Percentiles rank a stretch among this genome's conserved stretches.
Conservation (phyloP, 2,329 filamentous ascomycete species). For the Dothistroma pini region DNA sequence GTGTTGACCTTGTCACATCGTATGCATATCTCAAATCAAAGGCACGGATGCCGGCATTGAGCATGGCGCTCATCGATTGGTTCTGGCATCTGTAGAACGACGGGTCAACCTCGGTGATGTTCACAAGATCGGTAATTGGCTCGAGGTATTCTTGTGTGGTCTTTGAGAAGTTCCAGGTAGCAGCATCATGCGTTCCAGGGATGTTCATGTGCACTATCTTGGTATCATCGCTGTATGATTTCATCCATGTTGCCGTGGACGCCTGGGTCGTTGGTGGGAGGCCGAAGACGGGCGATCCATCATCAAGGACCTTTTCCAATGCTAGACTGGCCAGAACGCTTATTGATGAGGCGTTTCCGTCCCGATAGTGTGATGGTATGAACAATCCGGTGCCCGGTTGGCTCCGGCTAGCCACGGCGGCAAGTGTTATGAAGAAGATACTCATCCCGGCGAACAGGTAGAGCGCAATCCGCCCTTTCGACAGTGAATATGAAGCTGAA, state of each 20-base stretch:
- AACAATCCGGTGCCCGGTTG: constrained; percentile 10
- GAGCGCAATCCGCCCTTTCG: constrained; percentile 9
- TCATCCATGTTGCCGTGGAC: constrained; percentile 46
- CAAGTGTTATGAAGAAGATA: constrained; percentile 15
- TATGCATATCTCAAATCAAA: constrained; percentile 52
- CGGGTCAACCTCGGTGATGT: constrained; percentile 34
- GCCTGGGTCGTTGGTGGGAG: constrained; percentile 14
- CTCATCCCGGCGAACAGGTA: constrained; percentile 12
- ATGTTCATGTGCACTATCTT: constrained; percentile 48
- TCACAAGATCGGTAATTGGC: constrained; percentile 41
- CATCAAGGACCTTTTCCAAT: constrained; percentile 42
- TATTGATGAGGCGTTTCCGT: neutral
- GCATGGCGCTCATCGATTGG: constrained; percentile 37
- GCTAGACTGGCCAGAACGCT: constrained; percentile 35
- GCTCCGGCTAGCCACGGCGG: constrained; percentile 11
- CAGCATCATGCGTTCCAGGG: constrained; percentile 50
- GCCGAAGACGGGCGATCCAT: constrained; percentile 46
- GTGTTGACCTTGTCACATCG: constrained; percentile 43
- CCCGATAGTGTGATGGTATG: neutral
- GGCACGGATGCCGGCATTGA: constrained; percentile 48
- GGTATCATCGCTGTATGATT: constrained; percentile 41
- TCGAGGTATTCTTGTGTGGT: constrained; percentile 41
- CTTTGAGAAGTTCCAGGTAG: constrained; percentile 51
- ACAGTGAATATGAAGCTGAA: neutral
- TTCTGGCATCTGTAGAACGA: constrained; percentile 45